These are phyloP conservation scores for Myxozyma nipponensis DNA, from an alignment of 805 yeast species.

Conservation along the genomic window DNA sequence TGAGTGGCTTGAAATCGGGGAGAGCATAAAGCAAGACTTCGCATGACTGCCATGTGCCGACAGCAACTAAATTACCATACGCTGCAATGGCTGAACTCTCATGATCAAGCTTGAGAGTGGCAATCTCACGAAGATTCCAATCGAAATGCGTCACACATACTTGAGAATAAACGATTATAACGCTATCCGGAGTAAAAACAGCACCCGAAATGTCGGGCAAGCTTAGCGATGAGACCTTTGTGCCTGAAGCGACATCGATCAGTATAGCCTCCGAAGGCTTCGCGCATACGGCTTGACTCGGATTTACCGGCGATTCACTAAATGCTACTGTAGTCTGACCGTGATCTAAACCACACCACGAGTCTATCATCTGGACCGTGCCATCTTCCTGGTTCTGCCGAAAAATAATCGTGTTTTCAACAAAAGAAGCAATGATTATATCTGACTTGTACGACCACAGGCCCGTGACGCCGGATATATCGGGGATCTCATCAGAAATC, in stretches of 20 bases:
- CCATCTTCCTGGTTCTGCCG: conserved; percentile 11
- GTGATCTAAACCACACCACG: conserved; percentile 12
- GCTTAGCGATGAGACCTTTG: not conserved
- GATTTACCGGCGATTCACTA: not conserved
- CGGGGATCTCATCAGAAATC: conserved; percentile 12
- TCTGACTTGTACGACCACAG: conserved; percentile 19
- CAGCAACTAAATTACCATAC: conserved; percentile 9
- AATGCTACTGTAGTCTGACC: conserved; percentile 16
- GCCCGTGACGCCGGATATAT: conserved; percentile 16
- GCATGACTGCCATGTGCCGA: conserved; percentile 19
- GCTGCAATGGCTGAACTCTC: conserved; percentile 22
- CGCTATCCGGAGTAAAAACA: conserved; percentile 1
- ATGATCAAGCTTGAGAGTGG: not conserved
- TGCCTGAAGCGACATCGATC: not conserved
- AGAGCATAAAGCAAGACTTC: conserved; percentile 5
- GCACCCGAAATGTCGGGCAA: conserved; percentile 9
- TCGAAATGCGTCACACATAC: conserved; percentile 1
- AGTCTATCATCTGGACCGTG: conserved; percentile 6
- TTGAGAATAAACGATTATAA: conserved; percentile 8
- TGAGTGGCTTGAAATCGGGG: not conserved
- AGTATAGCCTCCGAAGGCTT: not conserved
- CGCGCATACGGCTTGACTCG: conserved; percentile 3
- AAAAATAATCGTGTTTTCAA: conserved; percentile 20
- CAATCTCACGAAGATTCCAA: conserved; percentile 1
- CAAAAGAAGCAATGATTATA: conserved; percentile 19